phyloP scores from a whole-genome alignment of 768 basidiomycete genomes.

The Termitomyces bulborhizus region DNA sequence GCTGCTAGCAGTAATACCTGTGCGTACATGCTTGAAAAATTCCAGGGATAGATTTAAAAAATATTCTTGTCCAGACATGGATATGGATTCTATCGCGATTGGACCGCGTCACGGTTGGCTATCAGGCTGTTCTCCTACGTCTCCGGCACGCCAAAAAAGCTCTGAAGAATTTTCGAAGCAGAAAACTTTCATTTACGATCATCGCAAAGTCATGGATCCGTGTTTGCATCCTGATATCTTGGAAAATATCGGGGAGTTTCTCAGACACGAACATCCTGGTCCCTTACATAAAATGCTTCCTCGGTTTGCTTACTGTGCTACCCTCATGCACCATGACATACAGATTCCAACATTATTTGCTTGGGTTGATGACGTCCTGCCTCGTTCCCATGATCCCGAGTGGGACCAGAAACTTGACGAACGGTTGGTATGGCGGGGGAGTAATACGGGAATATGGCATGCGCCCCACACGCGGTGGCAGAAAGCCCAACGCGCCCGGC shows the following conservation, averaged over 20 bases:
- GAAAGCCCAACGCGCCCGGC: slow-evolving; percentile 31
- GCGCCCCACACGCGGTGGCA: slow-evolving; percentile 31
- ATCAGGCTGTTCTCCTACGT: slow-evolving; percentile 20
- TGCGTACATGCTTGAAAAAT: slow-evolving; percentile 3
- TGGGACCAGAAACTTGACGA: slow-evolving; percentile 55
- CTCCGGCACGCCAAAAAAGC: slow-evolving; percentile 18
- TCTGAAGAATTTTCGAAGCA: slow-evolving; percentile 2
- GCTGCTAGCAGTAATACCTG: slow-evolving; percentile 8
- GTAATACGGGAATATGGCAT: slow-evolving; percentile 50
- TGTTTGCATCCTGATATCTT: slow-evolving; percentile 28
- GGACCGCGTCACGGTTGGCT: slow-evolving; percentile 13
- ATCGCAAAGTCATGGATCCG: slow-evolving; percentile 30
- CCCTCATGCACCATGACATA: slow-evolving; percentile 40
- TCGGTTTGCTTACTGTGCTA: slow-evolving; percentile 35
- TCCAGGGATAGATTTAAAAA: background rate
- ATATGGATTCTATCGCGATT: slow-evolving; percentile 6
- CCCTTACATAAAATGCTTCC: slow-evolving; percentile 29
- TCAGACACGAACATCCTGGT: slow-evolving; percentile 25
- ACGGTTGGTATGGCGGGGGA: slow-evolving; percentile 55
- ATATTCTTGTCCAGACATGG: slow-evolving; percentile 9
- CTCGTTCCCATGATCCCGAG: slow-evolving; percentile 37
- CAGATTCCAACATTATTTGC: slow-evolving; percentile 30
- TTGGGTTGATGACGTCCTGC: slow-evolving; percentile 27
- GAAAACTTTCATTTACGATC: slow-evolving; percentile 33
- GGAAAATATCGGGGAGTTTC: slow-evolving; percentile 33